Evolutionary conservation across 2,329 filamentous ascomycete species (phyloP), one percentile per base, ranked within the genome.

Genomic region (Botrytis medusae): DNA sequence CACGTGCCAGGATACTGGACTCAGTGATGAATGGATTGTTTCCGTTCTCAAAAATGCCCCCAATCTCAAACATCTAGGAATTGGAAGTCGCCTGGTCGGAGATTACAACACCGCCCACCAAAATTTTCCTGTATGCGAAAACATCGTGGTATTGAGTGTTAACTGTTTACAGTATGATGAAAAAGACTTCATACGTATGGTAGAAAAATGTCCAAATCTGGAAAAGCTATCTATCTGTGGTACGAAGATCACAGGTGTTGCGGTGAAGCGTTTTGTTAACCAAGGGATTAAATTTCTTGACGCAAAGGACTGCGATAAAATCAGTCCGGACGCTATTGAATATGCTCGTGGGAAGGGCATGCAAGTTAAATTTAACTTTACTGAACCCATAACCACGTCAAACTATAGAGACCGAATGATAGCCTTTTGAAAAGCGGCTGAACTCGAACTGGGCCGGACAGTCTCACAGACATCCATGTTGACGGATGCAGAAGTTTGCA

Each of bases 211-310:
- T 71, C 78, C 78, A 14, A 79, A 76, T 40, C 65, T 82, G 7
- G 74, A 75, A 40, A 77, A 54, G 44, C 70, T 82, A 16, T 74
- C 79, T 73, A 65, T 82, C 1, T 75, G 75, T 4, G 18, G 42
- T 6, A 80, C 81, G 0, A 75, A 76, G 32, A 75, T 82, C 62
- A 82, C 81, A 1, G 81, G 81, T 10, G 78, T 81, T 32, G 78
- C 80, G 29, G 76, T 83, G n/a, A 81, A 79, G 72, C 60, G 76
- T 8, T 77, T 82, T 34, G 78, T 82, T 20, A 68, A 76, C 12
- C 77, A 46, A 42, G 80, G 80, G 12, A 64, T 82, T 16, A 74
- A 76, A 29, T 77, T 64, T 34, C 72, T 83, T 2, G 76, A 74
- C 32, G 61, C 81, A 1, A 76, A 77, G 44, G 73, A 77, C 37